Evolutionary conservation across 176 grass and related monocot species (phyloP), one percentile per base, ranked within the genome.

Genomic region (Otatea glauca): DNA sequence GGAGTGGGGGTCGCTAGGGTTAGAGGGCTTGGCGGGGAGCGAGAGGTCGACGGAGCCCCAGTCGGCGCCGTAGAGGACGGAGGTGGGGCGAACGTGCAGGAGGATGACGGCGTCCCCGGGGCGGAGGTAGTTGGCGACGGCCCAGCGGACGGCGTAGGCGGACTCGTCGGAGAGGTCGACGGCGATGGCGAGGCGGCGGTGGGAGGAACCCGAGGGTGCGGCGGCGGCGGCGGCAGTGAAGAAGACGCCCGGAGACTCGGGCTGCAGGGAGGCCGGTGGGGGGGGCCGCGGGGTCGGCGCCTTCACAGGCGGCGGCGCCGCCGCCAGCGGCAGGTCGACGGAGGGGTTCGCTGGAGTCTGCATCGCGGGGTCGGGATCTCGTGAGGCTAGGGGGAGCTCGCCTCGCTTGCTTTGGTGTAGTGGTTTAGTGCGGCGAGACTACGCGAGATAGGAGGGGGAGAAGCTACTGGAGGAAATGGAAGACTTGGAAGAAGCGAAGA

Each of bases 41-140:
- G 93, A 91, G 76, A 87, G 44, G 85, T 92, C 93, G 41, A 93
- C 86, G 18, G 92, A 90, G 69, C 95, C 95, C 95, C 95, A 97
- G 60, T 97, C 95, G 15, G 95, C 95, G 65, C 95, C 95, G 82
- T 97, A 97, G 45, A 97, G 88, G 23, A 94, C 87, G 39, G 89
- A 93, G 53, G 95, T 97, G 47, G 92, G 58, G 88, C 95, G 92
- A 11, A 97, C 95, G 84, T 97, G 95, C 54, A 97, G 92, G 25
- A 97, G 90, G 65, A 97, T 83, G 79, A 97, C 95, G 38, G 92
- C 95, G 74, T 97, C 95, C 12, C 95, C 91, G 12, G 92, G 92
- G 78, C 95, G 95, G 79, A 97, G 92, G 91, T 97, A 97, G 91
- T 97, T 97, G 71, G 86, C 87, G 60, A 97, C 92, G 34, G 95